phyloP scores from a whole-genome alignment of 768 basidiomycete genomes.

The Trametes gibbosa region DNA sequence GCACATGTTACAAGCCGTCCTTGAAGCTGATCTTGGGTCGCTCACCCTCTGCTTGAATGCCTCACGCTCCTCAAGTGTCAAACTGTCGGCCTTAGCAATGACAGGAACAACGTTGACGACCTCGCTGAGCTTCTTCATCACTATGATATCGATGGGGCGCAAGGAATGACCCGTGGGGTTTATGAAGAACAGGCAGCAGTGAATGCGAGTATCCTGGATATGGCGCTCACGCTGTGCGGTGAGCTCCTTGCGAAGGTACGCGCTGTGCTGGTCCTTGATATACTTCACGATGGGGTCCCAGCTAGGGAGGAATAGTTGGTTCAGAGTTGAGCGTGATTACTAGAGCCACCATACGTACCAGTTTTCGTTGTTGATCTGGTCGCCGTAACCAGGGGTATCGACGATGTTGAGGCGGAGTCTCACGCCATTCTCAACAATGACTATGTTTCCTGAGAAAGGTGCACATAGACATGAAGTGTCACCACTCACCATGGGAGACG shows the following conservation, averaged over 20 bases:
- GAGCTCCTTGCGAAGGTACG: slow-evolving; percentile 97
- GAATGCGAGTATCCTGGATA: slow-evolving; percentile 97
- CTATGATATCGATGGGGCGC: slow-evolving; percentile 94
- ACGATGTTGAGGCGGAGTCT: slow-evolving; percentile 94
- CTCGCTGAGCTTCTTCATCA: slow-evolving; percentile 98
- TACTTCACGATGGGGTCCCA: slow-evolving; percentile 99
- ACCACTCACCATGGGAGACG: slow-evolving; percentile 75
- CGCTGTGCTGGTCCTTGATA: slow-evolving; percentile 99
- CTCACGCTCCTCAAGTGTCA: slow-evolving; percentile 91
- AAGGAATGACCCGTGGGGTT: slow-evolving; percentile 97
- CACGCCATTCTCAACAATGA: slow-evolving; percentile 95
- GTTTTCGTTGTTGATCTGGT: slow-evolving; percentile 98
- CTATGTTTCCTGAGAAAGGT: slow-evolving; percentile 38
- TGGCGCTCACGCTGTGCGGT: slow-evolving; percentile 98
- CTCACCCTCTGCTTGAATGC: slow-evolving; percentile 88
- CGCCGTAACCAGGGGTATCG: slow-evolving; percentile 97
- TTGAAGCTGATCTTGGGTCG: slow-evolving; percentile 5
- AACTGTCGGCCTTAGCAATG: slow-evolving; percentile 93
- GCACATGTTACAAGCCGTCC: neutral
- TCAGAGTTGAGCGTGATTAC: neutral
- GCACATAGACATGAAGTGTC: neutral
- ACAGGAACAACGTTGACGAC: slow-evolving; percentile 99
- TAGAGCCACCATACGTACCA: slow-evolving; percentile 54
- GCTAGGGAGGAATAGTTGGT: slow-evolving; percentile 38
- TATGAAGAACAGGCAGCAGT: slow-evolving; percentile 98